Conservation (phyloP, 2,329 filamentous ascomycete genomes). For the Endothia cerciana region DNA sequence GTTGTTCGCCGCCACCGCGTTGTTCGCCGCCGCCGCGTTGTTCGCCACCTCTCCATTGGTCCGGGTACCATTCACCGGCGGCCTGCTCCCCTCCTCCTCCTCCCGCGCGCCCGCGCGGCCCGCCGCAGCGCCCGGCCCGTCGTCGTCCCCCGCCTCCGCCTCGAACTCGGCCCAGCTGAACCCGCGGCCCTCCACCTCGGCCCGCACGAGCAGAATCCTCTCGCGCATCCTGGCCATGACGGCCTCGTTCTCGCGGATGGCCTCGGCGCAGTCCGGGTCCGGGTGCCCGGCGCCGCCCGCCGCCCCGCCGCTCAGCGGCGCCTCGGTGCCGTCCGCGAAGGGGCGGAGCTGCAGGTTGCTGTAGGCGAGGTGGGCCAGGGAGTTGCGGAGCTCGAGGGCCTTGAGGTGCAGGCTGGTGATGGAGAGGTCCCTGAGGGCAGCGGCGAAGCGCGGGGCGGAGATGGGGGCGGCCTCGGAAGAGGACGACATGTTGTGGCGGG, state of each 20-base stretch:
- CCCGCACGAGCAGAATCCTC: conserved; percentile 65
- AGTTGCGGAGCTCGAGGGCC: conserved; percentile 75
- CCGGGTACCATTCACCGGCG: conserved; percentile 30
- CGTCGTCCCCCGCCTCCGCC: conserved; percentile 26
- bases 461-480: conserved; percentile 64
- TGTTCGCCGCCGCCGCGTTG: conserved; percentile 11
- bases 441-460: conserved; percentile 63
- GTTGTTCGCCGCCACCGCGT: conserved; percentile 12
- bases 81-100: conserved; percentile 9
- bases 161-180: conserved; percentile 60
- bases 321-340: conserved; percentile 59
- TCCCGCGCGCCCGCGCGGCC: neutral
- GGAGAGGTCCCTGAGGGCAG: conserved; percentile 69
- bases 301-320: conserved; percentile 38
- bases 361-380: conserved; percentile 72
- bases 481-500: conserved; percentile 58
- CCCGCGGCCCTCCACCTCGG: conserved; percentile 65
- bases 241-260: conserved; percentile 70
- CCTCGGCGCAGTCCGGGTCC: conserved; percentile 74
- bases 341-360: conserved; percentile 75
- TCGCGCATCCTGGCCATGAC: conserved; percentile 72
- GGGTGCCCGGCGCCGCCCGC: conserved; percentile 40
- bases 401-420: conserved; percentile 72
- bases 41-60: conserved; percentile 11
- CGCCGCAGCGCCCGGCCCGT: conserved; percentile 8